Evolutionary conservation across 2,329 filamentous ascomycete species (phyloP).

Genomic region (Corniculantispora saksenae): DNA sequence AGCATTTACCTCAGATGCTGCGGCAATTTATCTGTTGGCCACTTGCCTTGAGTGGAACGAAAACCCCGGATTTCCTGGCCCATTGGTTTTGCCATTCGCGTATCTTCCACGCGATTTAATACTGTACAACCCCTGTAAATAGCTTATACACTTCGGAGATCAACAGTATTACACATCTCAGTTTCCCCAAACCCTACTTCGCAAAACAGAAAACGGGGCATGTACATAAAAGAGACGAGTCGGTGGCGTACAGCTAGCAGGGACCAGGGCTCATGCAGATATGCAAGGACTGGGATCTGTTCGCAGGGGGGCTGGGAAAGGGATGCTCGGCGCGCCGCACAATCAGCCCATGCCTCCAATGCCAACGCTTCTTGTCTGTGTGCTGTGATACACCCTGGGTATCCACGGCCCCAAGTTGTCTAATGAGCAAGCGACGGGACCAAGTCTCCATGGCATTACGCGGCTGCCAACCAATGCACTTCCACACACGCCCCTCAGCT

Average conservation of each 20-base stretch:
- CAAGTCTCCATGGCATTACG: neutral
- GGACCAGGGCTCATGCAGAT: conserved; percentile 11
- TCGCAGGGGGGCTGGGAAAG: neutral
- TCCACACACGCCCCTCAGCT: neutral
- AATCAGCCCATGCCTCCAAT: conserved; percentile 11
- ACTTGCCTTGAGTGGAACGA: neutral
- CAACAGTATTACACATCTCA: neutral
- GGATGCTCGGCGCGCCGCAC: neutral
- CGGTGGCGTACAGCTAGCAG: neutral
- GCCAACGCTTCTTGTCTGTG: neutral
- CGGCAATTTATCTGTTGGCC: neutral
- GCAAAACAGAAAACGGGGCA: neutral
- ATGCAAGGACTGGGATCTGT: conserved; percentile 11
- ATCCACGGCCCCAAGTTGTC: neutral
- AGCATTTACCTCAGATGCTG: neutral
- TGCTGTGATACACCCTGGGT: neutral
- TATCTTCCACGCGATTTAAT: too few species aligned
- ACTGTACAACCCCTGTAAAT: too few species aligned
- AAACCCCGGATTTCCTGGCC: too few species aligned
- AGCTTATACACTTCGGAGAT: too few species aligned
- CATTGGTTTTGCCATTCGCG: neutral
- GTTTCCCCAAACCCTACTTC: neutral
- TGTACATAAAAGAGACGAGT: neutral
- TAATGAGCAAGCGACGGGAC: neutral
- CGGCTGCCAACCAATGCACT: conserved; percentile 6